Percentiles rank a stretch among this genome's conserved stretches.
Conservation (phyloP, 441 rosid genomes). For the Manihot esculenta region DNA sequence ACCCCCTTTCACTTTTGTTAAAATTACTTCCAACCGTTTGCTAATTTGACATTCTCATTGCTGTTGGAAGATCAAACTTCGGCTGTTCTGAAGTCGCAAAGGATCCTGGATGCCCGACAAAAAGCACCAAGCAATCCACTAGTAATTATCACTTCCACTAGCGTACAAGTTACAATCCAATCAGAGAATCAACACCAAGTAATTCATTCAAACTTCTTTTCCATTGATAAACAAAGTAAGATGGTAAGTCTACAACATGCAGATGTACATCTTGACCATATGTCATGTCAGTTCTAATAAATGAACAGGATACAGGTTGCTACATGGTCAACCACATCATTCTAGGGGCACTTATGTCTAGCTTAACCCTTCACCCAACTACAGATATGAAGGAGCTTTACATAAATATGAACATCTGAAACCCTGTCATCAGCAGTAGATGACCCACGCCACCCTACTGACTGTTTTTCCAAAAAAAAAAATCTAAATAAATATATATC, state of each 20-base stretch:
- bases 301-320: background rate
- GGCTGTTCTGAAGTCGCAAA: no score
- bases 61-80: no score
- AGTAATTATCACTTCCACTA: no score
- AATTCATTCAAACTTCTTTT: background rate
- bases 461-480: background rate
- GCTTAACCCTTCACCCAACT: conserved; percentile 4
- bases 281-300: background rate
- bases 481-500: background rate
- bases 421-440: background rate
- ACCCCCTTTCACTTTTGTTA: no score
- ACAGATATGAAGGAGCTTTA: background rate
- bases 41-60: no score
- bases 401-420: conserved; percentile 16
- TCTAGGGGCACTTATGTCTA: conserved; percentile 9
- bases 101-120: no score
- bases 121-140: no score
- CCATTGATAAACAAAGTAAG: background rate
- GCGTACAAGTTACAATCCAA: no score
- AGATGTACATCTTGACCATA: conserved; percentile 10
- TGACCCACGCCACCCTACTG: background rate
- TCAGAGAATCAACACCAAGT: background rate
- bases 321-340: background rate
- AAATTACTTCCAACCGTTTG: no score
- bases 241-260: background rate